A percentile compares a stretch with the other conserved stretches of the same genome.
Evolutionary conservation across 768 basidiomycete species (phyloP).

Genomic region (Suillus decipiens): DNA sequence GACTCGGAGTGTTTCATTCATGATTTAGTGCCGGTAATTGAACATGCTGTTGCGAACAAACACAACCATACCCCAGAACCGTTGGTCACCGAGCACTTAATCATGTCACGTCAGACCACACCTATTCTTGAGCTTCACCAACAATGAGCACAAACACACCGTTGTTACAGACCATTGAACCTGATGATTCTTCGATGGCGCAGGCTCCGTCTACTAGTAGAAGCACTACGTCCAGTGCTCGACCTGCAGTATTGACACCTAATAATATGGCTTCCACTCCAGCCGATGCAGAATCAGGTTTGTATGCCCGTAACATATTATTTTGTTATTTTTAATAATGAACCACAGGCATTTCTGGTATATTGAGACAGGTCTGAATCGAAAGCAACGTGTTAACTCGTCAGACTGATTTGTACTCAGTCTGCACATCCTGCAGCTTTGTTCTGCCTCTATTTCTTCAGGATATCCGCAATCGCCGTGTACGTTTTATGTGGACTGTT

Average conservation of each 20-base stretch:
- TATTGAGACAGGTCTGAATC: conserved; percentile 67
- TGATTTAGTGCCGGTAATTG: background rate
- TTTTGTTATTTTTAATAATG: conserved; percentile 11
- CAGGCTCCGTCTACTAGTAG: conserved; percentile 24
- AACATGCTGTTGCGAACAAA: conserved; percentile 1
- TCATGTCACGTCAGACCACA: background rate
- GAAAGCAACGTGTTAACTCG: conserved; percentile 6
- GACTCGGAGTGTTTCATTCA: conserved; percentile 2
- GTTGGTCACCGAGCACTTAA: background rate
- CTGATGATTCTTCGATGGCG: conserved; percentile 62
- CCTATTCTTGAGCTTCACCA: conserved; percentile 1
- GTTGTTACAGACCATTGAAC: conserved; percentile 81
- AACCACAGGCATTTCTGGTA: conserved; percentile 63
- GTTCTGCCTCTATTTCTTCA: conserved; percentile 89
- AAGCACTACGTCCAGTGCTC: conserved; percentile 30
- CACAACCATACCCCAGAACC: conserved; percentile 7
- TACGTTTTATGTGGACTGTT: conserved; percentile 94
- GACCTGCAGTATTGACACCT: conserved; percentile 56
- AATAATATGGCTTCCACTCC: conserved; percentile 55
- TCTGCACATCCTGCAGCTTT: conserved; percentile 82
- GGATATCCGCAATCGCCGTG: conserved; percentile 82
- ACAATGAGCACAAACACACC: conserved; percentile 63
- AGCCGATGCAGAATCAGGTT: conserved; percentile 78
- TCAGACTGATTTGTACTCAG: conserved; percentile 35
- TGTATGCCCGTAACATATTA: background rate